Base-by-base conservation (phyloP, 1,284 basidiomycete species). In the Pseudozyma sp. region DNA sequence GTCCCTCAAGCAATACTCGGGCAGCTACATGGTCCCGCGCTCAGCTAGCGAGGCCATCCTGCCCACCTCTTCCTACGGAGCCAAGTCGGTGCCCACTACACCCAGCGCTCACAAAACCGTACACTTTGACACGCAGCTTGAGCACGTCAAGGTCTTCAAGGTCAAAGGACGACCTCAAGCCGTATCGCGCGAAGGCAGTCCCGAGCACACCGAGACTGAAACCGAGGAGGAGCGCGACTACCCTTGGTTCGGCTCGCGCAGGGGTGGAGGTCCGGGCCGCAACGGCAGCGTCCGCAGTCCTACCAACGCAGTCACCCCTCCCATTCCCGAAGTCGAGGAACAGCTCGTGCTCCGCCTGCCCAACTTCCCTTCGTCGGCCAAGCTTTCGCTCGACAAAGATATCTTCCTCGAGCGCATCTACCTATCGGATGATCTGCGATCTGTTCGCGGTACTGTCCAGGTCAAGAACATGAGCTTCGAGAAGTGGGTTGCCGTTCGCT, bases 141-240 rank as follows among this genome's bases (percentile, higher is more conserved):
- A 97, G 85, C 86, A 86, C 47, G 92, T 98, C 78, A 95, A 95
- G 86, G 89, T 96, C 58, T 98, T 98, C 87, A 87, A 95, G 57
- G 91, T 94, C 34, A 92, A 94, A 86, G 95, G 97, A 86, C 93
- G 94, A 85, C 96, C 95, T 0, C 88, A 92, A 12, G 95, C 95
- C 1, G 95, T 99, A 16, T 93, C 92, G 19, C 90, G 95, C 52
- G 91, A 93, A 79, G 94, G 94, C 0, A 94, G 92, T 70, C 95
- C 95, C 2, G 92, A 91, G 50, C 91, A 92, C 77, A 93, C 91
- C 34, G 92, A 93, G 74, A 93, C 91, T 0, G 94, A 95, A 85
- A 86, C 86, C 90, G 92, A 18, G 85, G 88, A 84, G 76, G 87
- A 85, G 74, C 79, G 84, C 42, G 87, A 87, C 38, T 77, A 73